These are phyloP conservation scores for Cutaneotrichosporon cyanovorans DNA, from an alignment of 1,284 basidiomycete species.

Conservation along the genomic window DNA sequence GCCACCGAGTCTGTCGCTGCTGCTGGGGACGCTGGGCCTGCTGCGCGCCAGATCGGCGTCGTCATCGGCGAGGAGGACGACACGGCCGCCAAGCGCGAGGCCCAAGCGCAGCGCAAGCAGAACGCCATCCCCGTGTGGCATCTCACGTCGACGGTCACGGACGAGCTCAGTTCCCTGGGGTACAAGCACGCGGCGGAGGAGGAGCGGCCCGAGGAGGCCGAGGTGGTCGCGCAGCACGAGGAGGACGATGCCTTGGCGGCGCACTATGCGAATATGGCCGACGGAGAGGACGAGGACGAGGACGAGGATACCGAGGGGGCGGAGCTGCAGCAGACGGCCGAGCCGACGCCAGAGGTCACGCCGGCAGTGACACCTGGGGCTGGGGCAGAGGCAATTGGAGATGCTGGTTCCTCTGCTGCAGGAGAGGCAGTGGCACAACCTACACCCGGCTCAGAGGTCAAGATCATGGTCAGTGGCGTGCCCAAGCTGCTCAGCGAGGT, in stretches of 20 bases:
- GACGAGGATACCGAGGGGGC: conserved; percentile 12
- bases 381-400: too few relatives aligned
- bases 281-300: conserved; percentile 21
- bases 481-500: conserved; percentile 36
- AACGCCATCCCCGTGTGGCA: conserved; percentile 91
- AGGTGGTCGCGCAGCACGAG: conserved; percentile 4
- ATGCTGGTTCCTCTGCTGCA: too few relatives aligned
- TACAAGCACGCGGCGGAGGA: conserved; percentile 20
- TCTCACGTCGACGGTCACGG: conserved; percentile 86
- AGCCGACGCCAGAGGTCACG: neutral
- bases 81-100: conserved; percentile 65
- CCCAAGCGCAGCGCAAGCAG: conserved; percentile 73
- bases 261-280: conserved; percentile 28
- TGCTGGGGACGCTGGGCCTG: conserved; percentile 56
- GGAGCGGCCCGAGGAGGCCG: neutral
- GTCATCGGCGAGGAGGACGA: conserved; percentile 73
- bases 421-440: too few relatives aligned
- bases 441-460: conserved; percentile 1
- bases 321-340: neutral
- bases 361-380: neutral
- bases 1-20: conserved; percentile 54
- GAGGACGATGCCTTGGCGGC: conserved; percentile 28
- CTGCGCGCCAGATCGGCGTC: conserved; percentile 56
- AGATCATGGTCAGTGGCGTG: conserved; percentile 34
- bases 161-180: conserved; percentile 79